Conservation (phyloP, 2,329 filamentous ascomycete species). For the Colletotrichum lentis region DNA sequence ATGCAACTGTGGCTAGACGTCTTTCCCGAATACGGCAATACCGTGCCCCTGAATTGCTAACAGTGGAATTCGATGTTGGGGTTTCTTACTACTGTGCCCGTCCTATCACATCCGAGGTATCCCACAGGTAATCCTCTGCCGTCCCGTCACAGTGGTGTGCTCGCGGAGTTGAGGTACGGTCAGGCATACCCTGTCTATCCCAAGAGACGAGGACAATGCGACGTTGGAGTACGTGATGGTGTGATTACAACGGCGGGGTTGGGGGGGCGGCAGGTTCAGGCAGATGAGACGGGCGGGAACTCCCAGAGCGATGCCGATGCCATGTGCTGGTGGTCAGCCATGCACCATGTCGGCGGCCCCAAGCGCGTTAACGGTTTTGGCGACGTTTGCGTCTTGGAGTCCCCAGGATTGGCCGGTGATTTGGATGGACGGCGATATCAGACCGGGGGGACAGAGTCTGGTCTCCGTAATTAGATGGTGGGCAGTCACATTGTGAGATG, state of each 20-base stretch:
- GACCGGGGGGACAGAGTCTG: not conserved
- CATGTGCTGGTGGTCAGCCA: constrained; percentile 29
- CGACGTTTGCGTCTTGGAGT: not conserved
- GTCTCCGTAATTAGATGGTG: not conserved
- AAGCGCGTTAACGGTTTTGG: constrained; percentile 18
- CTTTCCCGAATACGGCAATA: constrained; percentile 3
- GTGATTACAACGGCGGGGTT: constrained; percentile 32
- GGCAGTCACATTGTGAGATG: not conserved
- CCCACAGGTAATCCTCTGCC: constrained; percentile 2
- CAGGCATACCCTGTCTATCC: constrained; percentile 18
- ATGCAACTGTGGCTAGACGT: constrained; percentile 19
- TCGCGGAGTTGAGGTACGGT: not conserved
- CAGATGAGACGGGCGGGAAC: constrained; percentile 37
- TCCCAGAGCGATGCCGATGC: constrained; percentile 30
- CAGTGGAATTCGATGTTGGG: constrained; percentile 1
- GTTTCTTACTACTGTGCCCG: not conserved
- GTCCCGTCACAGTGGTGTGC: constrained; percentile 15
- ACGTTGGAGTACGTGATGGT: constrained; percentile 27
- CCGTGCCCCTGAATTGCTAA: not conserved
- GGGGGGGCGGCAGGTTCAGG: constrained; percentile 6
- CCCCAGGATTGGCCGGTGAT: constrained; percentile 18
- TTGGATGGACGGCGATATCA: not conserved
- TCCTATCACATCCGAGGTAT: constrained; percentile 16
- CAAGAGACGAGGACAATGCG: constrained; percentile 31
- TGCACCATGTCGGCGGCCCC: constrained; percentile 16